phyloP scores from a whole-genome alignment of 805 yeast species.

The Myxozyma sirexii region DNA sequence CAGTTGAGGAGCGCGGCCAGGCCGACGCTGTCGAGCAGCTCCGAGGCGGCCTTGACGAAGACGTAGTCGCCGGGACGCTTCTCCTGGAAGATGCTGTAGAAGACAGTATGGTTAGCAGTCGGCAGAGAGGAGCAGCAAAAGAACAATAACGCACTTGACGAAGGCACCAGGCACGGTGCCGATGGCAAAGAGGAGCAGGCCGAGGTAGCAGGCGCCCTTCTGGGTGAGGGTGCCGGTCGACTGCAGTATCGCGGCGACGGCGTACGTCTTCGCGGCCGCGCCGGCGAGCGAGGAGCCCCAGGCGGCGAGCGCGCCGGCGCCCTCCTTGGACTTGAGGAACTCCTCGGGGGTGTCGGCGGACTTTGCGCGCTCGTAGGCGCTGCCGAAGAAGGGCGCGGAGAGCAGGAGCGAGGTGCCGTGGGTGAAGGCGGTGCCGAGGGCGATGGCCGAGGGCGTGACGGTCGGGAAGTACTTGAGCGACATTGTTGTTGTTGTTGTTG shows the following conservation, averaged over 20 bases:
- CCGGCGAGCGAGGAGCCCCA: slow-evolving; percentile 43
- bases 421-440: slow-evolving; percentile 47
- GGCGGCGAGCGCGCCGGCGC: slow-evolving; percentile 43
- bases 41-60: slow-evolving; percentile 40
- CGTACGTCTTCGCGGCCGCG: slow-evolving; percentile 48
- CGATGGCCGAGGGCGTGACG: slow-evolving; percentile 42
- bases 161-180: slow-evolving; percentile 44
- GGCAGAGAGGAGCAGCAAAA: background rate
- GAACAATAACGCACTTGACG: slow-evolving; percentile 14
- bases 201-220: slow-evolving; percentile 47
- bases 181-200: slow-evolving; percentile 45
- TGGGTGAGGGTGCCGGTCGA: slow-evolving; percentile 45
- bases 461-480: slow-evolving; percentile 36
- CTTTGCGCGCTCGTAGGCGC: slow-evolving; percentile 45
- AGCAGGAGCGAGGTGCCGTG: slow-evolving; percentile 44
- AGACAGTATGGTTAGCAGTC: background rate
- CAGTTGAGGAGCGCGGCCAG: slow-evolving; percentile 45
- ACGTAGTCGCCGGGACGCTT: slow-evolving; percentile 44
- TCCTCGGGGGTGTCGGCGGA: slow-evolving; percentile 42
- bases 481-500: too few relatives aligned
- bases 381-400: slow-evolving; percentile 46
- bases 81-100: slow-evolving; percentile 41
- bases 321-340: slow-evolving; percentile 44
- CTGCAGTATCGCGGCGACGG: slow-evolving; percentile 46
- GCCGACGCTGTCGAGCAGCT: slow-evolving; percentile 49